Percentiles rank a stretch among this genome's conserved stretches.
Conservation (phyloP, 495 filamentous ascomycete species). For the Oidiodendron maius region DNA sequence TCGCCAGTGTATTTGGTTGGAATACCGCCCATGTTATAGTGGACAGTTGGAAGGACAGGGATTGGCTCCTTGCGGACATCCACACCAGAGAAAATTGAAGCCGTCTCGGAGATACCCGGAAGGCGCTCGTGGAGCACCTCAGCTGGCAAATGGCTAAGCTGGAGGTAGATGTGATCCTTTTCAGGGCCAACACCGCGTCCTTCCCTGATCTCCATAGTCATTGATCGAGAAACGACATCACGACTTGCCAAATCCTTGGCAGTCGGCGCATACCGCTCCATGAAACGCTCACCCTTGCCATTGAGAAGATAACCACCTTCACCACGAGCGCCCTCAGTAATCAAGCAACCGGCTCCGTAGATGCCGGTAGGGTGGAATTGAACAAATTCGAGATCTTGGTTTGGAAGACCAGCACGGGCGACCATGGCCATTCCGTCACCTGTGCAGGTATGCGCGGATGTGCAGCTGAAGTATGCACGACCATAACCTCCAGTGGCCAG, state of each 20-base stretch:
- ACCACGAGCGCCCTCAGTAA: constrained; percentile 96
- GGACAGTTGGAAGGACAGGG: constrained; percentile 92
- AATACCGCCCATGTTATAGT: constrained; percentile 99
- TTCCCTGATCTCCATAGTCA: constrained; percentile 96
- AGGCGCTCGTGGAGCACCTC: constrained; percentile 93
- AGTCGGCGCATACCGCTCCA: constrained; percentile 96
- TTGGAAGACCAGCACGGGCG: constrained; percentile 91
- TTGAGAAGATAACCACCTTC: constrained; percentile 98
- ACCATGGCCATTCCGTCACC: constrained; percentile 99
- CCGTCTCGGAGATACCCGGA: constrained; percentile 96
- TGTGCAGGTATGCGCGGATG: constrained; percentile 95
- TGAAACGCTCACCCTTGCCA: constrained; percentile 95
- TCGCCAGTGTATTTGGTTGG: constrained; percentile 96
- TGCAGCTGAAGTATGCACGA: constrained; percentile 95
- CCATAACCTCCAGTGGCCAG: constrained; percentile 95
- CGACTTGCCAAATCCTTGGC: constrained; percentile 93
- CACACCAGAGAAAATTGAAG: constrained; percentile 92
- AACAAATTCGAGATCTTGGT: constrained; percentile 99
- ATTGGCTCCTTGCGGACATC: constrained; percentile 96
- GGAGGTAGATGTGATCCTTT: constrained; percentile 96
- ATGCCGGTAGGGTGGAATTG: constrained; percentile 99
- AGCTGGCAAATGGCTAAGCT: constrained; percentile 87
- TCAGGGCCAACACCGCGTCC: constrained; percentile 93
- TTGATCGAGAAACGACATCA: constrained; percentile 92
- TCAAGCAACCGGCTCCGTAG: constrained; percentile 96